These are phyloP conservation scores for Psilocybe tampanensis DNA, from an alignment of 768 basidiomycete genomes.

Conservation along the genomic window DNA sequence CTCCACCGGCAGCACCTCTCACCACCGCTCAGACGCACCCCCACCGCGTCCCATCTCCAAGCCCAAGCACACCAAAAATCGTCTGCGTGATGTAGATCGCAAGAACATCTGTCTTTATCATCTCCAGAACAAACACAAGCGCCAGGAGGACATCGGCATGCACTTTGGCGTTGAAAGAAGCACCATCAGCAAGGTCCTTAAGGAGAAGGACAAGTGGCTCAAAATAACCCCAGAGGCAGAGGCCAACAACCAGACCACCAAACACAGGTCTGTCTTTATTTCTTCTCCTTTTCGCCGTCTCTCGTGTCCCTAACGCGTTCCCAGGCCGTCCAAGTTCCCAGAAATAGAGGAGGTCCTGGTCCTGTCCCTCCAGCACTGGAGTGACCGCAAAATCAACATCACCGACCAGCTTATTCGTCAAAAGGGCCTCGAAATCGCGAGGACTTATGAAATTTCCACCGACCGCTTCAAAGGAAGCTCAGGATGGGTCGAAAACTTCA, in stretches of 20 bases:
- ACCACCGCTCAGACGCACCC: neutral
- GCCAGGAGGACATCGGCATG: conserved; percentile 85
- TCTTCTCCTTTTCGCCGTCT: neutral
- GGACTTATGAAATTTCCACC: conserved; percentile 44
- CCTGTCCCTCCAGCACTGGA: conserved; percentile 60
- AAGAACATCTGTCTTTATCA: conserved; percentile 75
- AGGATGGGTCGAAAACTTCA: conserved; percentile 93
- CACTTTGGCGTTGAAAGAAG: conserved; percentile 83
- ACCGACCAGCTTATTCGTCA: conserved; percentile 66
- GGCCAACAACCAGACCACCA: conserved; percentile 60
- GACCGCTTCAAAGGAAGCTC: conserved; percentile 82
- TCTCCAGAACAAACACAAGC: conserved; percentile 60
- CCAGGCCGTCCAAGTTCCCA: conserved; percentile 80
- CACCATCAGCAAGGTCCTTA: conserved; percentile 93
- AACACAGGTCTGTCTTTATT: conserved; percentile 56
- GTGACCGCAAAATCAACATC: conserved; percentile 46
- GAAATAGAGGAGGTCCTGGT: conserved; percentile 69
- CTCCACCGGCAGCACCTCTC: neutral
- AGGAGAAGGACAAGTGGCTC: conserved; percentile 83
- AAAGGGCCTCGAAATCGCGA: conserved; percentile 70
- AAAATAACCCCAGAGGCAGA: conserved; percentile 53
- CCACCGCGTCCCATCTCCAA: conserved; percentile 26
- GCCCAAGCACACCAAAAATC: conserved; percentile 66
- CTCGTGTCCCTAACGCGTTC: conserved; percentile 8
- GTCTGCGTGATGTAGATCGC: conserved; percentile 74